Percentiles rank a stretch among this genome's conserved stretches.
phyloP scores from a whole-genome alignment of 2,329 filamentous ascomycete species.

The Neurospora sp. region DNA sequence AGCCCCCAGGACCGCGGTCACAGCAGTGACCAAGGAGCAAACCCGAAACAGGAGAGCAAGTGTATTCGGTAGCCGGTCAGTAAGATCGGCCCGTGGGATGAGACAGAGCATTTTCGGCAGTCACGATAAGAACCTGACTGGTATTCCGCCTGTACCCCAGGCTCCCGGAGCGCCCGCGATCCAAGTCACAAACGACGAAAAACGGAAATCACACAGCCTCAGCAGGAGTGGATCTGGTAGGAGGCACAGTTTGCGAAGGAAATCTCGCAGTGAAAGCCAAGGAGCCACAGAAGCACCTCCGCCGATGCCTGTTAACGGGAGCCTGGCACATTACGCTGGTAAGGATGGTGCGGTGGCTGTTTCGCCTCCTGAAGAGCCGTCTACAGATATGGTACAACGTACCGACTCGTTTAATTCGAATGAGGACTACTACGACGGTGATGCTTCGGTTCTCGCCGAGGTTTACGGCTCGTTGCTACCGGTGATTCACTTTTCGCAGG shows the following conservation, averaged over 20 bases:
- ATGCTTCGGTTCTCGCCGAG: slow-evolving; percentile 23
- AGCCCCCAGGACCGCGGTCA: slow-evolving; percentile 59
- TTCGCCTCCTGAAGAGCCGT: neutral
- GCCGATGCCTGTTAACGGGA: neutral
- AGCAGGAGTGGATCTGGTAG: slow-evolving; percentile 37
- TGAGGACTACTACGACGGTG: slow-evolving; percentile 10
- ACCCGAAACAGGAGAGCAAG: slow-evolving; percentile 58
- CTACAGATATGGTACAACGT: neutral
- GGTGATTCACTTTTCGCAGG: slow-evolving; percentile 43
- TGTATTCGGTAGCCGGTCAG: slow-evolving; percentile 59
- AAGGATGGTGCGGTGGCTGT: neutral
- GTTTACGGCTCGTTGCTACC: slow-evolving; percentile 34
- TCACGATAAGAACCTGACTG: slow-evolving; percentile 27
- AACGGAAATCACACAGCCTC: slow-evolving; percentile 26
- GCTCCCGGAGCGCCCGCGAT: slow-evolving; percentile 51
- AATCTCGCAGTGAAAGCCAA: slow-evolving; percentile 39
- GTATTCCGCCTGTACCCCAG: slow-evolving; percentile 25
- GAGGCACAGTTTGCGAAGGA: slow-evolving; percentile 43
- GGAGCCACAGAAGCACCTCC: neutral
- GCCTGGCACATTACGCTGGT: neutral
- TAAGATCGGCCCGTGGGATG: slow-evolving; percentile 30
- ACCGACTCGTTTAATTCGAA: neutral
- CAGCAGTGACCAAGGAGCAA: slow-evolving; percentile 38
- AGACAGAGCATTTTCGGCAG: slow-evolving; percentile 26
- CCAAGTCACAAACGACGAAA: slow-evolving; percentile 61